phyloP scores from a whole-genome alignment of 176 grass and related monocot species.

The Elymus sibiricus region DNA sequence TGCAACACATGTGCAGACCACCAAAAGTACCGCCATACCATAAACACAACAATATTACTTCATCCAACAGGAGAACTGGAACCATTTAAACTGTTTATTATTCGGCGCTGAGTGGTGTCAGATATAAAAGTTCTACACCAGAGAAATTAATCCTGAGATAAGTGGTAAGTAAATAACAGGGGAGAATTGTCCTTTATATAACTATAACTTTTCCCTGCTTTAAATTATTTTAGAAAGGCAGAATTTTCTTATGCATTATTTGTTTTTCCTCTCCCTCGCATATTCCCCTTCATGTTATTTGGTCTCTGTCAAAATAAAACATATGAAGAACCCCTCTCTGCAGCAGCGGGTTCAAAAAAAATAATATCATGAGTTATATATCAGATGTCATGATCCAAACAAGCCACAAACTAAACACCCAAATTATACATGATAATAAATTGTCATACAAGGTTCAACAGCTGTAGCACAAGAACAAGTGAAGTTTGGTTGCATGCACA shows the following conservation, averaged over 20 bases:
- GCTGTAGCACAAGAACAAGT: background rate
- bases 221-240: background rate
- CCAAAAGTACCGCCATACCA: background rate
- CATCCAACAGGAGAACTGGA: background rate
- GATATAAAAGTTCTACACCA: background rate
- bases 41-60: background rate
- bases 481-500: background rate
- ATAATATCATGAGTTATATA: background rate
- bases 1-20: background rate
- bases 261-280: background rate
- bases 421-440: background rate
- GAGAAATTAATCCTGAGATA: slow-evolving; percentile 3
- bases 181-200: background rate
- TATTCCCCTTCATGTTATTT: background rate
- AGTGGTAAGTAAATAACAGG: background rate
- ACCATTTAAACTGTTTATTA: background rate
- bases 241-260: background rate
- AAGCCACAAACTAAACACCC: background rate
- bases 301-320: background rate
- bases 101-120: background rate
- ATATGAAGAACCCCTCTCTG: background rate
- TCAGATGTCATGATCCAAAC: background rate
- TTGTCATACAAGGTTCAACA: background rate
- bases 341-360: background rate
- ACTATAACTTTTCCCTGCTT: background rate